These are phyloP conservation scores for Cetradonia linearis DNA, from an alignment of 495 filamentous ascomycete species.

Conservation along the genomic window DNA sequence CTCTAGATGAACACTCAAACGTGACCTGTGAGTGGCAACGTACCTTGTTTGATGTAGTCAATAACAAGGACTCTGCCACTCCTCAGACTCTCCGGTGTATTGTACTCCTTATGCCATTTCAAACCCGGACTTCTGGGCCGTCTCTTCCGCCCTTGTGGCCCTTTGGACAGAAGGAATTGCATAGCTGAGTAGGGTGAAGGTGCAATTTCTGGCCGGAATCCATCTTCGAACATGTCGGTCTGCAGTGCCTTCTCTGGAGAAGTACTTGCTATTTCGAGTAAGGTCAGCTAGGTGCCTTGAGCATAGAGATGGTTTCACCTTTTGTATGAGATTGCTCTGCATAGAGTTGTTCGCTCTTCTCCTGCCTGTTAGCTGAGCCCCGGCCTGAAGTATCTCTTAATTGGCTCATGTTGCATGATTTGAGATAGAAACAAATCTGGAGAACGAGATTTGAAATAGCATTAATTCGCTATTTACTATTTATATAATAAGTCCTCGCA, in stretches of 20 bases:
- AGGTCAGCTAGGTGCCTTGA: not conserved
- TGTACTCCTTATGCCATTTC: conserved; percentile 35
- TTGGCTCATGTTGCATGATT: conserved; percentile 6
- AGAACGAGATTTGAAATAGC: not conserved
- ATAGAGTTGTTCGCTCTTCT: not conserved
- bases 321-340: not conserved
- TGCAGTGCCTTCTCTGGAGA: conserved; percentile 2
- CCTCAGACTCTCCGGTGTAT: conserved; percentile 24
- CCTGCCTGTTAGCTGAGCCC: not conserved
- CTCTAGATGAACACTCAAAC: too few species aligned
- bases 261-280: not conserved
- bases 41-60: conserved; percentile 32
- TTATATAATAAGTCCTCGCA: not conserved
- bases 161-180: conserved; percentile 15
- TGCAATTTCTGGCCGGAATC: conserved; percentile 2
- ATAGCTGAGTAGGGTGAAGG: conserved; percentile 14
- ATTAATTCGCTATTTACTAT: conserved; percentile 4
- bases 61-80: conserved; percentile 33
- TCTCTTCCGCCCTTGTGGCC: conserved; percentile 13
- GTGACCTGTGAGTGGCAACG: not conserved
- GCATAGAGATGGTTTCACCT: not conserved
- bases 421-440: not conserved
- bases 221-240: not conserved
- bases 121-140: conserved; percentile 29
- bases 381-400: not conserved